phyloP scores from a whole-genome alignment of 176 grass and related monocot species.

The Aegilops bicornis region DNA sequence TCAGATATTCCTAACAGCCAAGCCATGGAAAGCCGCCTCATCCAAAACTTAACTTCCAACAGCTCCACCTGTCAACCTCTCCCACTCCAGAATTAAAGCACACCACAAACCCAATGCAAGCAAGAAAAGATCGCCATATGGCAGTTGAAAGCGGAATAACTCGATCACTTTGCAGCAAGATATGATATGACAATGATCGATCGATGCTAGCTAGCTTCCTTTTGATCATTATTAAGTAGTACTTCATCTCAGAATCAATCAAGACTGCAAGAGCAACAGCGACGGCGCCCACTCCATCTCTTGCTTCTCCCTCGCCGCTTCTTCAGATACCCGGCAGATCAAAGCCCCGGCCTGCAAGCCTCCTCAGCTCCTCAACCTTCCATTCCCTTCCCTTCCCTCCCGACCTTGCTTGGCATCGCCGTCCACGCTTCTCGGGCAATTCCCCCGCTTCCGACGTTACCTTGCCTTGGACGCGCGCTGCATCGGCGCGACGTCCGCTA shows the following conservation, averaged over 20 bases:
- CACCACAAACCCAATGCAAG: background rate
- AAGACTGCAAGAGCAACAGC: background rate
- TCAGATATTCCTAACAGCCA: background rate
- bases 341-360: slow-evolving; percentile 48
- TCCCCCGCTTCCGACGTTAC: background rate
- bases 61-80: slow-evolving; percentile 16
- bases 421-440: background rate
- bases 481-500: background rate
- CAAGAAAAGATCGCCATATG: background rate
- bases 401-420: background rate
- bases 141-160: background rate
- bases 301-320: slow-evolving; percentile 44
- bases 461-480: background rate
- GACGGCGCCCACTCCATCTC: slow-evolving; percentile 46
- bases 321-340: slow-evolving; percentile 39
- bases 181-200: background rate
- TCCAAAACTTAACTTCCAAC: background rate
- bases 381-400: slow-evolving; percentile 19
- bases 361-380: background rate
- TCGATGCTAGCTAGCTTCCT: background rate
- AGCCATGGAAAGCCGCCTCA: background rate
- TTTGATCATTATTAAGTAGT: background rate
- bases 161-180: background rate
- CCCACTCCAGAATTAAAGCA: background rate
- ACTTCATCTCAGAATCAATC: background rate